Evolutionary conservation across 2,329 filamentous ascomycete species (phyloP), one percentile per base, ranked within the genome.

Genomic region (Stromatinia cepivora): DNA sequence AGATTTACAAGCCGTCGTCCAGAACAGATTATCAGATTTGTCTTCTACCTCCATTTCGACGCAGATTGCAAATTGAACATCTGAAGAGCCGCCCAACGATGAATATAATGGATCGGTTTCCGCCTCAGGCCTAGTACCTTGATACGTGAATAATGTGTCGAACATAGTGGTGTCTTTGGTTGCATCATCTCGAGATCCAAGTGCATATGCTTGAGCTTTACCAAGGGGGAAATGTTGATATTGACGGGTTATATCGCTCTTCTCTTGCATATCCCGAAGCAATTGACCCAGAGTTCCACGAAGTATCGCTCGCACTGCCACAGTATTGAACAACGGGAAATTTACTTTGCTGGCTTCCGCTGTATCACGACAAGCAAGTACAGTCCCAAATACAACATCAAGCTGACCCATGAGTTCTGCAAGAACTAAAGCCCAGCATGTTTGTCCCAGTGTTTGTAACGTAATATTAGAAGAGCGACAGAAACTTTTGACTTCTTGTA

Each of bases 251-350:
- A 85, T 84, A 1, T 84, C 82, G 79, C 92, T 86, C 71, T 86
- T 90, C 2, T 89, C 85, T 76, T 97, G 93, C 72, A 93, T 84
- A 75, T 94, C 91, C 17, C 82, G 83, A 39, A 97, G 80, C 80
- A 96, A 89, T 0, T 88, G 84, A 0, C 78, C 72, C 0, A 86
- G 80, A 0, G 84, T 88, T 1, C 92, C 92, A 74, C 95, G 91
- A 3, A 97, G 78, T 3, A 94, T 84, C 1, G 86, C 86, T 15
- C 93, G 85, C 10, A 97, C 83, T 0, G 90, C 87, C 0, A 97
- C 88, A 0, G 94, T 97, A 76, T 97, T 97, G 92, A 97, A 97
- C 0, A 91, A 92, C 0, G 94, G 94, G 75, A 97, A 97, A 76
- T 94, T 84, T 17, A 94, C 79, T 36, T 86, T 79, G 56, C 91